A percentile compares a stretch with the other conserved stretches of the same genome.
Evolutionary conservation across 192 early-diverging fungal species (phyloP).

Genomic region (Podila epicladia): DNA sequence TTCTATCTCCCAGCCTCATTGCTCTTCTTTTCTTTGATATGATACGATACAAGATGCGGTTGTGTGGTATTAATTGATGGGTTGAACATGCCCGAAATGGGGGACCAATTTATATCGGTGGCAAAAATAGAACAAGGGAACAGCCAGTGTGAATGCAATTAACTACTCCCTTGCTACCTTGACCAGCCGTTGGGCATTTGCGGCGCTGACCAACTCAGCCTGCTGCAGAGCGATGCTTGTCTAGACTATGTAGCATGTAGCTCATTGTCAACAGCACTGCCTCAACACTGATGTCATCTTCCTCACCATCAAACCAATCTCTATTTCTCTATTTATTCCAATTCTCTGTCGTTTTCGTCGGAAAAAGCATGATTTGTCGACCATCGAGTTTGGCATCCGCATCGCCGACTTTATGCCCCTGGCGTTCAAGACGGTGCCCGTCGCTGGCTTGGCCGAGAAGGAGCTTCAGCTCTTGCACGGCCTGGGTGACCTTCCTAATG

Average conservation of each 20-base stretch:
- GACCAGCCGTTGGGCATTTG: too few relatives aligned
- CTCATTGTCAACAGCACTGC: background rate
- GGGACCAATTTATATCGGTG: too few relatives aligned
- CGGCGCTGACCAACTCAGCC: too few relatives aligned
- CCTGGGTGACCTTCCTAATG: constrained; percentile 52
- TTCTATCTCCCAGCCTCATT: background rate
- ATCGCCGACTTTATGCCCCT: constrained; percentile 65
- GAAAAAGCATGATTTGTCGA: constrained; percentile 36
- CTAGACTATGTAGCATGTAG: too few relatives aligned
- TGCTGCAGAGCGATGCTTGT: too few relatives aligned
- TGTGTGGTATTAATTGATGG: too few relatives aligned
- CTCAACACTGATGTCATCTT: background rate
- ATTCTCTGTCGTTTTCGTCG: background rate
- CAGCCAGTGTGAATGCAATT: too few relatives aligned
- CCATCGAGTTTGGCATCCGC: constrained; percentile 71
- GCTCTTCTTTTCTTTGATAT: background rate
- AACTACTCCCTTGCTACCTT: too few relatives aligned
- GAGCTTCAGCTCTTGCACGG: constrained; percentile 65
- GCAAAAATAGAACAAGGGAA: too few relatives aligned
- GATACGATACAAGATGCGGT: too few relatives aligned
- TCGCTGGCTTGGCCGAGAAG: constrained; percentile 58
- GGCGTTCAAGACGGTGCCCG: constrained; percentile 72
- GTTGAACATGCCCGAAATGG: too few relatives aligned
- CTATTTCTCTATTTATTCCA: constrained; percentile 1
- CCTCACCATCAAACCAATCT: background rate